Percentiles rank a stretch among this genome's conserved stretches.
phyloP scores from a whole-genome alignment of 208 protist species.

The Crithidia fasciculata region DNA sequence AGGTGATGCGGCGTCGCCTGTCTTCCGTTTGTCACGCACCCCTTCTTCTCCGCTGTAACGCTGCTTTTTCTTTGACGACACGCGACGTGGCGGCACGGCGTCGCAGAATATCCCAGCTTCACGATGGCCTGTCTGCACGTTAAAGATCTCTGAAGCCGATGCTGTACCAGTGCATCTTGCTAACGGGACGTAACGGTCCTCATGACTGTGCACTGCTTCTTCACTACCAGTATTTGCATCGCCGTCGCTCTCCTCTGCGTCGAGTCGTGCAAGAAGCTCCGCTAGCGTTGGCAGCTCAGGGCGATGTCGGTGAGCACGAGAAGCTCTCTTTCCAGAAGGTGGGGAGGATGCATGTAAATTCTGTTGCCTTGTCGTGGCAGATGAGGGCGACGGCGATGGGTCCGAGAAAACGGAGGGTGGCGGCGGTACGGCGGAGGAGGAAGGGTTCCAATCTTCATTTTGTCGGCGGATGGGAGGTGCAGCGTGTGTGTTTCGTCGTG shows the following conservation, averaged over 20 bases:
- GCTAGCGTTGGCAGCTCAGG: constrained; percentile 27
- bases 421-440: background rate
- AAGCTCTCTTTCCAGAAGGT: background rate
- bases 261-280: constrained; percentile 25
- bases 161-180: no score
- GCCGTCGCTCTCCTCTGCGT: constrained; percentile 5
- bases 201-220: background rate
- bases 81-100: no score
- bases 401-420: constrained; percentile 15
- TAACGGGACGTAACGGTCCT: background rate
- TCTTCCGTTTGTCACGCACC: no score
- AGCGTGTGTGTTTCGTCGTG: no score
- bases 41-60: no score
- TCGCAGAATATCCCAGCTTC: no score
- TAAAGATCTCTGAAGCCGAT: no score
- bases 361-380: background rate
- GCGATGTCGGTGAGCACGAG: background rate
- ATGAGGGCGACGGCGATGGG: background rate
- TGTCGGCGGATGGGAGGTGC: no score
- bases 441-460: background rate
- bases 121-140: no score
- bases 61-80: no score
- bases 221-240: background rate
- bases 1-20: no score
- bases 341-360: background rate